Conservation (phyloP, 768 basidiomycete species). For the Suillus spraguei region DNA sequence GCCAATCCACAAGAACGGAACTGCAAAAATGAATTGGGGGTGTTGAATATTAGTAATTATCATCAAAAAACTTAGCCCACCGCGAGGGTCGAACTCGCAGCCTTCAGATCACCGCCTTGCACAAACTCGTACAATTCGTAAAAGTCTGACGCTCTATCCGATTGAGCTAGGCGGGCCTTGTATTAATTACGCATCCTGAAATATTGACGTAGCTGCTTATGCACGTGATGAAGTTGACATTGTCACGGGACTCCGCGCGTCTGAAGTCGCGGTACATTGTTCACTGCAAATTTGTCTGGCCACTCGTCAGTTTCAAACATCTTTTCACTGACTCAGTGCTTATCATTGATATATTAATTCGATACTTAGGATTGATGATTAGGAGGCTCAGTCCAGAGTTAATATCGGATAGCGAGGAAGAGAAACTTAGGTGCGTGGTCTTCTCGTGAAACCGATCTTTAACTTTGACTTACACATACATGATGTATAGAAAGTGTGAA, state of each 20-base stretch:
- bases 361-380: not conserved
- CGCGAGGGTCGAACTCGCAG: conserved; percentile 68
- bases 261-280: not conserved
- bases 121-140: conserved; percentile 37
- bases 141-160: conserved; percentile 60
- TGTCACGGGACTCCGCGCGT: conserved; percentile 9
- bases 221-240: conserved; percentile 4
- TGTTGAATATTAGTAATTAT: no score
- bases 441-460: conserved; percentile 3
- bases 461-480: not conserved
- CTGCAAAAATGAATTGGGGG: not conserved
- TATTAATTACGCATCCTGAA: no score
- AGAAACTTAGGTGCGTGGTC: conserved; percentile 34
- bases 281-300: not conserved
- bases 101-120: conserved; percentile 47
- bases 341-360: not conserved
- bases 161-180: conserved; percentile 52
- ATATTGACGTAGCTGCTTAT: not conserved
- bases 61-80: conserved; percentile 44
- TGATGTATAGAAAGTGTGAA: conserved; percentile 1
- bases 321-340: not conserved
- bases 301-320: not conserved
- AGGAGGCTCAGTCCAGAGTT: conserved; percentile 28
- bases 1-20: no score
- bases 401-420: conserved; percentile 54